These are phyloP conservation scores for Lophium mytilinum DNA, from an alignment of 495 filamentous ascomycete species.

Conservation along the genomic window DNA sequence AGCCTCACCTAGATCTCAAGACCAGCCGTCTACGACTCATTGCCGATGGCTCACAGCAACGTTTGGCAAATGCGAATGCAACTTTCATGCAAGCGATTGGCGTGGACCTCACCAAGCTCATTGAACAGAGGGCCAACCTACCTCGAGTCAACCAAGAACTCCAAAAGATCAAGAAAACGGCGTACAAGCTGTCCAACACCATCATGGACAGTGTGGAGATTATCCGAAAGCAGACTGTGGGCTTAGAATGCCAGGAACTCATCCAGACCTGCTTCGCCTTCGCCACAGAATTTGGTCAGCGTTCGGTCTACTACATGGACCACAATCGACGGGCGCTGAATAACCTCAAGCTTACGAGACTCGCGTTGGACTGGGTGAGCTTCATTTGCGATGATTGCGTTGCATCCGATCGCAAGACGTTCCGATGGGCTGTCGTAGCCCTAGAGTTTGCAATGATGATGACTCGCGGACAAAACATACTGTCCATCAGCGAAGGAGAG, in stretches of 20 bases:
- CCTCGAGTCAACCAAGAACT: constrained; percentile 84
- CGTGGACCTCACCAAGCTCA: constrained; percentile 74
- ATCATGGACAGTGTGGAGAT: constrained; percentile 98
- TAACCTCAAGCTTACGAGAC: constrained; percentile 83
- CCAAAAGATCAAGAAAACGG: constrained; percentile 90
- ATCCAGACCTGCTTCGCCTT: constrained; percentile 99
- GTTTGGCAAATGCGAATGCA: constrained; percentile 66
- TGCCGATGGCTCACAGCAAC: constrained; percentile 75
- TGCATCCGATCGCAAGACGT: constrained; percentile 89
- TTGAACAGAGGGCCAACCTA: constrained; percentile 88
- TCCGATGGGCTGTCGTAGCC: constrained; percentile 91
- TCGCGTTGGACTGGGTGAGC: constrained; percentile 93
- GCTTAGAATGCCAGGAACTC: constrained; percentile 84
- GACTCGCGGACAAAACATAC: constrained; percentile 83
- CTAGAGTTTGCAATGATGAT: constrained; percentile 96
- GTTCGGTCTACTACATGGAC: constrained; percentile 88
- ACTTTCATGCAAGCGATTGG: constrained; percentile 69
- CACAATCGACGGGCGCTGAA: constrained; percentile 90
- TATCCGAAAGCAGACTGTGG: constrained; percentile 74
- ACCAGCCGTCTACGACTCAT: constrained; percentile 80
- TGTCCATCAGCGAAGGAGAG: constrained; percentile 77
- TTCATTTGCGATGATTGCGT: constrained; percentile 97
- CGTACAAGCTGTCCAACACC: constrained; percentile 93
- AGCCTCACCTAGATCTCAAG: constrained; percentile 78
- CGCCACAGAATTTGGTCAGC: constrained; percentile 93